Base-by-base conservation (phyloP, 2,329 filamentous ascomycete species). In the Whalleya microplaca region DNA sequence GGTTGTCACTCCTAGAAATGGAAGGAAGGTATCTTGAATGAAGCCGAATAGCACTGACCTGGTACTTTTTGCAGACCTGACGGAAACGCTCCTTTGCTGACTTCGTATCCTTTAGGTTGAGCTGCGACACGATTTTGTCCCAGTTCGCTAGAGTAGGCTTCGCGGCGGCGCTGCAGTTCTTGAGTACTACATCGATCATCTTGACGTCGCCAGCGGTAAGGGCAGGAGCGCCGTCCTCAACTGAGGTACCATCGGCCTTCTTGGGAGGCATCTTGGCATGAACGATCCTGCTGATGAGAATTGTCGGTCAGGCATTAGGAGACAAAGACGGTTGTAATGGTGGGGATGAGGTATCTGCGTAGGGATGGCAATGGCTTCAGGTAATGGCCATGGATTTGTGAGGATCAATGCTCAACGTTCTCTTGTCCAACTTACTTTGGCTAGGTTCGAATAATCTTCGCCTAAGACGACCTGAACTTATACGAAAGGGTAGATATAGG, bases 21-120 rank as follows among this genome's bases (percentile, higher is more conserved):
- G n/a, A n/a, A n/a, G n/a, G n/a, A n/a, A n/a, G n/a, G n/a, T n/a
- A n/a, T n/a, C n/a, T n/a, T n/a, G n/a, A n/a, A n/a, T n/a, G n/a
- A n/a, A n/a, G n/a, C n/a, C n/a, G n/a, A n/a, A n/a, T n/a, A n/a
- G 10, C 14, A 37, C 4, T 37, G 7, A 37, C 32, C 1, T 45
- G 9, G 29, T 51, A 46, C 41, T 56, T 59, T 41, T 56, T 56
- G 50, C 57, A 59, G 6, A 56, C 14, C 21, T 56, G 53, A 3
- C 57, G 46, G 29, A 47, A 59, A 16, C 53, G 49, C 46, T 56
- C 50, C 21, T 47, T 41, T 3, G 44, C 44, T 1, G 9, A 4
- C 16, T 42, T 32, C 18, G 1, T 29, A 12, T 49, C 46, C 21
- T 53, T 59, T 18, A 48, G 32, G 9, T 45, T 40, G 14, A 53